Conservation (phyloP, 2,329 filamentous ascomycete species). For the Cadophora gregata region DNA sequence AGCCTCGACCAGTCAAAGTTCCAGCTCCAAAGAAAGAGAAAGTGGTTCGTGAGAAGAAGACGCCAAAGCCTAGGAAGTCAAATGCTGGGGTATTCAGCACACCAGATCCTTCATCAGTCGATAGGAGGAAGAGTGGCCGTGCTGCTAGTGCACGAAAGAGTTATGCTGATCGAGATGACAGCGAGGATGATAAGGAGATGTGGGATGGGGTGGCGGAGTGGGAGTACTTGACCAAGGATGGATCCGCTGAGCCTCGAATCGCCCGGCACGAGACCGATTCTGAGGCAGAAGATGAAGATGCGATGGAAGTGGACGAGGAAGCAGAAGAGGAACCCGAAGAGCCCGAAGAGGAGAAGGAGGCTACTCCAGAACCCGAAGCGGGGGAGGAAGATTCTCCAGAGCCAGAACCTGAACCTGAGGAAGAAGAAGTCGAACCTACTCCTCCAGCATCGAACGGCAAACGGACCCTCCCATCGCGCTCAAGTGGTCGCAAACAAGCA, state of each 20-base stretch:
- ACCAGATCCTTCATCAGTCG: slow-evolving; percentile 32
- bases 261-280: slow-evolving; percentile 44
- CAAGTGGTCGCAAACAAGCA: slow-evolving; percentile 20
- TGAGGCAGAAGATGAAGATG: slow-evolving; percentile 24
- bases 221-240: slow-evolving; percentile 48
- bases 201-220: slow-evolving; percentile 44
- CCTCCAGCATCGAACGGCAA: slow-evolving; percentile 29
- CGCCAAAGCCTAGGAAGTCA: slow-evolving; percentile 41
- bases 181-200: slow-evolving; percentile 50
- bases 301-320: slow-evolving; percentile 41
- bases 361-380: slow-evolving; percentile 42
- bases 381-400: slow-evolving; percentile 32
- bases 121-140: slow-evolving; percentile 46
- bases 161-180: slow-evolving; percentile 49
- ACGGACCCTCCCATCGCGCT: slow-evolving; percentile 16
- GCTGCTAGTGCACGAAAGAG: slow-evolving; percentile 46
- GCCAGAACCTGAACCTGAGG: slow-evolving; percentile 40
- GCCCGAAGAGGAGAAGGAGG: neutral
- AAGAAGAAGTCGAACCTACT: slow-evolving; percentile 34
- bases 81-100: slow-evolving; percentile 22
- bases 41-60: slow-evolving; percentile 37
- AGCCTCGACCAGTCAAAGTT: slow-evolving; percentile 28
- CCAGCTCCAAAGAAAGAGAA: slow-evolving; percentile 42
- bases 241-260: slow-evolving; percentile 11
- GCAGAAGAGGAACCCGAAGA: slow-evolving; percentile 14